A percentile compares a stretch with the other conserved stretches of the same genome.
Conservation (phyloP, 164 flowering plant species). For the Nymphaea thermarum region DNA sequence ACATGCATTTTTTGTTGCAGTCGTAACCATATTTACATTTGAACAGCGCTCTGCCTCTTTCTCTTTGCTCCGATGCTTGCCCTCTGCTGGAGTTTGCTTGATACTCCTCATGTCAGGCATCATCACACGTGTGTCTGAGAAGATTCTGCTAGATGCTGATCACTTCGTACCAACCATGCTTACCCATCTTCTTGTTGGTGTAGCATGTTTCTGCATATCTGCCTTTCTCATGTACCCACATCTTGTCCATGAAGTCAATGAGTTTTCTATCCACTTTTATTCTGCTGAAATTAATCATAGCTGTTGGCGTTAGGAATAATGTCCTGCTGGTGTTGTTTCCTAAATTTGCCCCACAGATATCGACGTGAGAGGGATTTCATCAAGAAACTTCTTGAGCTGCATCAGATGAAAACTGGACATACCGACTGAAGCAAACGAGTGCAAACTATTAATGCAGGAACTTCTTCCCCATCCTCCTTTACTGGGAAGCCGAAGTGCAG, state of each 20-base stretch:
- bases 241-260: neutral
- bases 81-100: conserved; percentile 44
- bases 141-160: conserved; percentile 45
- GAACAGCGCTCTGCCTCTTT: conserved; percentile 57
- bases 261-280: neutral
- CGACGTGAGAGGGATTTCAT: neutral
- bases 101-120: conserved; percentile 49
- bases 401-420: neutral
- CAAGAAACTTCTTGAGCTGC: neutral
- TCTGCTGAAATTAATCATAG: neutral
- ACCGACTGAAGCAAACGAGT: neutral
- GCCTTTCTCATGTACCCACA: conserved; percentile 52
- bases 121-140: conserved; percentile 52
- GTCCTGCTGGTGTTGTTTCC: neutral
- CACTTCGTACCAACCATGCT: conserved; percentile 65
- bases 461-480: neutral
- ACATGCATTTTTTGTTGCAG: conserved; percentile 3
- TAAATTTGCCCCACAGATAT: neutral
- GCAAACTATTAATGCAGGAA: neutral
- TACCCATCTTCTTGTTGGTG: conserved; percentile 54
- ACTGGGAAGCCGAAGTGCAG: neutral
- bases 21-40: neutral
- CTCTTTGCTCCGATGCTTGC: conserved; percentile 58
- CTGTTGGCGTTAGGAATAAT: neutral
- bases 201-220: conserved; percentile 52